Evolutionary conservation across 345 rosid species (phyloP), one percentile per base, ranked within the genome.

Genomic region (Barbarea vulgaris): DNA sequence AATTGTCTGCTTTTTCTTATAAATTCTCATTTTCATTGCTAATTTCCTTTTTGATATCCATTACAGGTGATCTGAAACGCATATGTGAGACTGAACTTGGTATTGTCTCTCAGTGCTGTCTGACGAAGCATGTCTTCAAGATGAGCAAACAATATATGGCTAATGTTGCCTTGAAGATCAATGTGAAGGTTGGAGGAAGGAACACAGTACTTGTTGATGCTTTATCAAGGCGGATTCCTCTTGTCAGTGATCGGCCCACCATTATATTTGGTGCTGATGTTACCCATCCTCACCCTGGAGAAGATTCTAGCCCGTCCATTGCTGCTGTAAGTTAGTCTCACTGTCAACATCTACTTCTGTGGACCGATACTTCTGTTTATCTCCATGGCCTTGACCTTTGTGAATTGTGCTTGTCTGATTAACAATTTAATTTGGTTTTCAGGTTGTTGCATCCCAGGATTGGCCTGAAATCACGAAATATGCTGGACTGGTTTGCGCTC

Each of bases 201-300:
- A 96, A 96, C 61, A 96, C 98, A 2, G 98, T 96, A 9, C 97
- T 96, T 67, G 89, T 93, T 72, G 97, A 93, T 86, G 99, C 99
- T 8, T 54, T 96, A 64, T 89, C 97, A 5, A 82, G 97, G 81
- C 82, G 96, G 3, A 96, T 96, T 60, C 99, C 99, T 81, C 83
- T 96, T 18, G 99, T 96, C 64, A 93, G 97, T 46, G 99, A 96
- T 48, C 77, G 91, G 0, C 99, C 98, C 2, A 96, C 99, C 17
- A 91, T 96, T 28, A 96, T 96, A 61, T 96, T 96, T 84, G 99
- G 99, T 25, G 99, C 99, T 58, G 99, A 96, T 84, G 99, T 96
- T n/a, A 96, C 99, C 22, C 99, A 96, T 79, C 99, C 99, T 53
- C 98, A 96, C 70, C 98, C 98, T 17, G 99, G 99, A 46, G 99